Evolutionary conservation across 2,329 filamentous ascomycete genomes (phyloP), one percentile per base, ranked within the genome.

Genomic region (Myriosclerotinia curreyana): DNA sequence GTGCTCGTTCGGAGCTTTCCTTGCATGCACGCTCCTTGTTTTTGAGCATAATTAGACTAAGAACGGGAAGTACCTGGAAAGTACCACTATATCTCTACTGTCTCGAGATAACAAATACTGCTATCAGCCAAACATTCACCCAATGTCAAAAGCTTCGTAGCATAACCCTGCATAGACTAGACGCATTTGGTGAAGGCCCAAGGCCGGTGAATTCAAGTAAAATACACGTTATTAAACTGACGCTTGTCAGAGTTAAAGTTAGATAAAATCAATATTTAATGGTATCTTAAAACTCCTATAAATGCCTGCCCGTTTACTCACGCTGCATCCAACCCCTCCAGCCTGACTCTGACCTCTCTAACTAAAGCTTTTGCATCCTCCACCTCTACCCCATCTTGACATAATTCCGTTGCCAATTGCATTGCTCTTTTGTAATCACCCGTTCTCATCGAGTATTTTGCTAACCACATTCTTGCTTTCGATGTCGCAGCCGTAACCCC

Each of bases 291-390:
- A 59, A 48, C 55, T 59, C 42, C 55, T 59, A 49, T 59, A 48
- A 59, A 38, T 59, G 55, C 42, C n/a, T 48, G 25, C 14, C 42
- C n/a, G 25, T 20, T 25, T 3, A 15, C 22, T 63, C 44, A 63
- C 31, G 52, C 52, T 48, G 44, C 40, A 11, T 38, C 55, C n/a
- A 62, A 17, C 28, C 60, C 76, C 52, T 73, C 74, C 50, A 92
- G 83, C 69, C 90, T 84, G 5, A 89, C 89, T 70, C 93, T 83
- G 15, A 96, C 88, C 76, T 98, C 94, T 66, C 92, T 84, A 67
- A 96, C 90, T 70, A 98, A 79, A 4, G 92, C 92, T 78, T 98
- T 98, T 36, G 95, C 95, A 76, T 99, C 95, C 75, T 99, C 95
- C 2, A 98, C 92, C 76, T 98, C 95, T 34, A 96, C 88, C 0